Evolutionary conservation across 495 filamentous ascomycete species (phyloP), one percentile per base, ranked within the genome.

Genomic region (Xylaria flabelliformis): DNA sequence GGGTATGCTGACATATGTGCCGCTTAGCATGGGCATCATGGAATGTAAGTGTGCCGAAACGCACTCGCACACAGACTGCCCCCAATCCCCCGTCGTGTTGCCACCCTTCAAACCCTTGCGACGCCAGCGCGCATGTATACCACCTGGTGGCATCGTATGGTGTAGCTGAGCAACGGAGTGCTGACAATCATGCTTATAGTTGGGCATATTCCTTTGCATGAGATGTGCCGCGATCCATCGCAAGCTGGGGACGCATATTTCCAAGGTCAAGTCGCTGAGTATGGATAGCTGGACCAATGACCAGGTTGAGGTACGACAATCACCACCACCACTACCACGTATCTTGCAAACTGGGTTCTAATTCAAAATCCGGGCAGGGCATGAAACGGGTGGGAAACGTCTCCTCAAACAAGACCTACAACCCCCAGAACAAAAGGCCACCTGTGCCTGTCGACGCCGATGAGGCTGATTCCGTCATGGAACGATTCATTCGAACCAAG

Each of bases 231-330:
- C 94, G 39, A 85, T 98, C 79, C 96, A 99, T 85, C 94, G 96
- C 76, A 98, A 98, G 82, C 86, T 98, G 76, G 97, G 97, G 65
- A 98, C 95, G 64, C 96, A 99, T 80, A 93, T 99, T 69, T 97
- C 95, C 56, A 99, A 98, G 81, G 93, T 99, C 82, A 99, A 99
- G 82, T 97, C 94, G 10, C 83, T 98, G 84, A 97, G 92, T 74
- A 98, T 98, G 96, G 96, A 99, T 79, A 94, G 90, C 63, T 99
- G 96, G 96, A 88, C 92, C 55, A 91, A 90, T 78, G 96, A 98
- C 44, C 97, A 99, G 82, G 94, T 99, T 67, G 96, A 98, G 82
- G 95, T 97, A 86, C 34, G 36, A 56, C 79, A 86, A 76, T 12
- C 48, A 24, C 17, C 63, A 48, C 64, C 19, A 59, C 56, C 15